Percentiles rank a stretch among this genome's conserved stretches.
Conservation (phyloP, 2,329 filamentous ascomycete genomes). For the Aspergillus latus region DNA sequence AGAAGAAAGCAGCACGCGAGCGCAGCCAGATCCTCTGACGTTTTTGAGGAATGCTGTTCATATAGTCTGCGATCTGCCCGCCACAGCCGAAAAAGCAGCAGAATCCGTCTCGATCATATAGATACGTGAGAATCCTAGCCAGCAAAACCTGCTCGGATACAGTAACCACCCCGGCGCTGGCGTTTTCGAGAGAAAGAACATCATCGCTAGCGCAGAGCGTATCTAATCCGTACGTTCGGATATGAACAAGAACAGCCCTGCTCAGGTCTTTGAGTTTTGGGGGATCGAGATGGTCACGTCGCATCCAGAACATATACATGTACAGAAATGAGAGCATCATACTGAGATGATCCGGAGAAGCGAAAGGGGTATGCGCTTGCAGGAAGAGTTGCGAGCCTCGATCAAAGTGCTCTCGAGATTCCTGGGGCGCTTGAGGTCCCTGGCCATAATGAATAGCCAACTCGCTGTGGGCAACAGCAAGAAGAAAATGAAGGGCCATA, state of each 20-base stretch:
- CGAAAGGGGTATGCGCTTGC: constrained; percentile 1
- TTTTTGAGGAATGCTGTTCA: constrained; percentile 5
- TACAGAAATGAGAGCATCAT: constrained; percentile 18
- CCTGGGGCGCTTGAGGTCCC: constrained; percentile 5
- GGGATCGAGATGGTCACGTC: constrained; percentile 6
- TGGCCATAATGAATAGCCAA: constrained; percentile 10
- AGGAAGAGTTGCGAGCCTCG: constrained; percentile 10
- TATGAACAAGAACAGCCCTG: not conserved
- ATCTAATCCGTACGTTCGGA: constrained; percentile 6
- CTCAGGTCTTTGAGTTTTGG: constrained; percentile 11
- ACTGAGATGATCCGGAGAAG: constrained; percentile 11
- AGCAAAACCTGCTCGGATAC: constrained; percentile 13
- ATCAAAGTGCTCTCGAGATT: constrained; percentile 8
- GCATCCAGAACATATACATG: constrained; percentile 18
- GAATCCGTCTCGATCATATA: constrained; percentile 15
- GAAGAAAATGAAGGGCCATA: constrained; percentile 16
- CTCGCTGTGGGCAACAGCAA: constrained; percentile 16
- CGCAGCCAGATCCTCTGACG: constrained; percentile 11
- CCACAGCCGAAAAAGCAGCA: constrained; percentile 17
- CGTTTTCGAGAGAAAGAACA: not conserved
- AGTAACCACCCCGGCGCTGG: not conserved
- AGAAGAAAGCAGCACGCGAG: constrained; percentile 9
- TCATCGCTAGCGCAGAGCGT: constrained; percentile 10
- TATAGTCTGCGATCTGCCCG: constrained; percentile 10
- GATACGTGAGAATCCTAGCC: constrained; percentile 11